Evolutionary conservation across 106 monocot species (phyloP).

Genomic region (Amphibolis antarctica): DNA sequence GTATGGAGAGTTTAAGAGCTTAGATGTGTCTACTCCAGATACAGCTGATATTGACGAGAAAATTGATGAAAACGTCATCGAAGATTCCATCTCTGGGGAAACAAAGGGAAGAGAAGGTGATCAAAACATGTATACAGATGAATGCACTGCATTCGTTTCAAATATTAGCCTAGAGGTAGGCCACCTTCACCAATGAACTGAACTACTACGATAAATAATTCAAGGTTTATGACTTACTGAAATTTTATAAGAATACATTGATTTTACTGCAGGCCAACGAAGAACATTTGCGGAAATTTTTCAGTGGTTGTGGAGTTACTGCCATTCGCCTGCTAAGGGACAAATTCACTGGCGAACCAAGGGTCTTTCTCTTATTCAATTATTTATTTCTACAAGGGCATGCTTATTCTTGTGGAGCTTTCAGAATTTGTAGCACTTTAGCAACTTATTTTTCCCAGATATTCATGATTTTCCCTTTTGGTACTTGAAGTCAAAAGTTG

Average conservation of each 20-base stretch:
- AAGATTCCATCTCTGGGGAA: background rate
- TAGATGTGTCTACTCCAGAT: slow-evolving; percentile 1
- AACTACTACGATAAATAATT: background rate
- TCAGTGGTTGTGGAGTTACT: slow-evolving; percentile 52
- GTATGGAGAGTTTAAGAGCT: background rate
- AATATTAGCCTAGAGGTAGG: slow-evolving; percentile 60
- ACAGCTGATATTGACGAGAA: background rate
- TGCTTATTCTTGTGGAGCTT: background rate
- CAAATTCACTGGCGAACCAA: slow-evolving; percentile 63
- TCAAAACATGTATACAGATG: slow-evolving; percentile 39
- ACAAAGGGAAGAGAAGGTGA: background rate
- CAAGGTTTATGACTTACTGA: background rate
- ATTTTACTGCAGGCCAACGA: slow-evolving; percentile 54
- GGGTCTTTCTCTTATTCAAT: slow-evolving; percentile 51
- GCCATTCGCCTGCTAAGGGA: slow-evolving; percentile 64
- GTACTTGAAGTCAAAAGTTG: too few species aligned
- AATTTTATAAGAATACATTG: background rate
- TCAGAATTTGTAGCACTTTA: too few species aligned
- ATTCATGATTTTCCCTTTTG: too few species aligned
- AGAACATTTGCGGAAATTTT: slow-evolving; percentile 55
- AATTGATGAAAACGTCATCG: background rate
- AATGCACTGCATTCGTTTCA: slow-evolving; percentile 84
- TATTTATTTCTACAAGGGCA: background rate
- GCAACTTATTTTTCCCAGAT: too few species aligned
- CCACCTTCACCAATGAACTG: background rate